phyloP scores from a whole-genome alignment of 2,329 filamentous ascomycete species.

The Escovopsis sp. region DNA sequence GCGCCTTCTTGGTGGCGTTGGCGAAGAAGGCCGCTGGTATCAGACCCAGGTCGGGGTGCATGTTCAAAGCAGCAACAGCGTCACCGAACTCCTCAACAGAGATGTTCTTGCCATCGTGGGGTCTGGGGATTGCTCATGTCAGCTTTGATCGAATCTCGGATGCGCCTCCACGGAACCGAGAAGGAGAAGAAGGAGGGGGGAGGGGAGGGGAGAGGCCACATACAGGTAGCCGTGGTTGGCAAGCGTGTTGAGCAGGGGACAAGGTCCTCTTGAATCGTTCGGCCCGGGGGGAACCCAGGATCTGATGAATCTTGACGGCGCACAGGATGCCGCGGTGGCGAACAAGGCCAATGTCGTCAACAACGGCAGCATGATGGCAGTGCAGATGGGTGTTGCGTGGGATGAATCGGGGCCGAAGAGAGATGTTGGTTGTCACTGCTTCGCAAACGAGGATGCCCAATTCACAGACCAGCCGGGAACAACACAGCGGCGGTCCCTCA shows the following conservation, averaged over 20 bases:
- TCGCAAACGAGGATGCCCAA: too few species aligned
- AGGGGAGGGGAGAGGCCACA: slow-evolving; percentile 4
- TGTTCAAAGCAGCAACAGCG: slow-evolving; percentile 9
- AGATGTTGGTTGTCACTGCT: too few species aligned
- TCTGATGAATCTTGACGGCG: neutral
- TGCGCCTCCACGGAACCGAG: neutral
- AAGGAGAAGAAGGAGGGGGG: neutral
- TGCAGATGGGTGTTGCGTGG: neutral
- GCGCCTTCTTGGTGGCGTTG: slow-evolving; percentile 2
- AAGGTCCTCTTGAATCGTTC: slow-evolving; percentile 6
- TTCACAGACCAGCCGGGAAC: too few species aligned
- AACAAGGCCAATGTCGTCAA: neutral
- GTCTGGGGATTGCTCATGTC: neutral
- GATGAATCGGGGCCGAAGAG: too few species aligned
- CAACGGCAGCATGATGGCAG: neutral
- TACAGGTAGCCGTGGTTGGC: slow-evolving; percentile 5
- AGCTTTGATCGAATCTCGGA: too few species aligned
- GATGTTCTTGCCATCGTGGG: slow-evolving; percentile 7
- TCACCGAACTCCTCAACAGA: slow-evolving; percentile 6
- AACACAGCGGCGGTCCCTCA: too few species aligned
- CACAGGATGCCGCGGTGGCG: neutral
- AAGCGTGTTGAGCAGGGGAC: slow-evolving; percentile 11
- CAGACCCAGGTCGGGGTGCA: slow-evolving; percentile 3
- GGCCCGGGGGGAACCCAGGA: neutral
- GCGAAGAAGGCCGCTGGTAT: slow-evolving; percentile 3